Percentiles rank a stretch among this genome's conserved stretches.
Evolutionary conservation across 805 yeast species (phyloP).

Genomic region (Candida sonorensis): DNA sequence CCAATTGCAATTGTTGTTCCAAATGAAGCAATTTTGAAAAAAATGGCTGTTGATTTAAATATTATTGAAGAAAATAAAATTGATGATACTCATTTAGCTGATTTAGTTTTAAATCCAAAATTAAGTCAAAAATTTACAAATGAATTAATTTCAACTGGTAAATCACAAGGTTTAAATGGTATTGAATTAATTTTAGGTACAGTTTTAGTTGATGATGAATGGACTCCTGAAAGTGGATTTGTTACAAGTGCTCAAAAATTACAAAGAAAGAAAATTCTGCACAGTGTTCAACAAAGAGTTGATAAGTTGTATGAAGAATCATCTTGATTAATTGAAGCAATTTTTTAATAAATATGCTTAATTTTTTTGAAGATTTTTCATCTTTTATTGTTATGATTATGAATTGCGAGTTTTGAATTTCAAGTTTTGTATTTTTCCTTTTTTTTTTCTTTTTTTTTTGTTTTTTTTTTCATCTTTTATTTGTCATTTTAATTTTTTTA

Average conservation of each 20-base stretch:
- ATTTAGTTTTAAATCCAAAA: constrained; percentile 49
- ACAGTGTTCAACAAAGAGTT: constrained; percentile 58
- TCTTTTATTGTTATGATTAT: no score
- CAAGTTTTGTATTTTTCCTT: no score
- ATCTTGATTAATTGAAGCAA: no score
- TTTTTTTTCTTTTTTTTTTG: no score
- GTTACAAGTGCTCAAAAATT: constrained; percentile 95
- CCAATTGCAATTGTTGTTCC: constrained; percentile 91
- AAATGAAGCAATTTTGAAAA: constrained; percentile 56
- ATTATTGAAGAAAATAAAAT: constrained; percentile 36
- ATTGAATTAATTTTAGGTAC: constrained; percentile 80
- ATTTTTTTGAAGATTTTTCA: no score
- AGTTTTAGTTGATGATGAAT: constrained; percentile 78
- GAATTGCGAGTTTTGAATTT: no score
- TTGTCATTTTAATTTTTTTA: no score
- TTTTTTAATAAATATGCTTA: no score
- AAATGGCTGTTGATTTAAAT: constrained; percentile 51
- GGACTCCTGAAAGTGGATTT: constrained; percentile 96
- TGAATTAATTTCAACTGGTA: constrained; percentile 67
- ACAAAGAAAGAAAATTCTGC: constrained; percentile 85
- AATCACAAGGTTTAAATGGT: constrained; percentile 71
- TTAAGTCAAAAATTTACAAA: constrained; percentile 49
- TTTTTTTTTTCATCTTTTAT: no score
- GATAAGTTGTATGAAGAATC: constrained; percentile 57
- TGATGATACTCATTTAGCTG: constrained; percentile 35